Evolutionary conservation across 2,329 filamentous ascomycete genomes (phyloP).

Genomic region (Didymella arachidicola): DNA sequence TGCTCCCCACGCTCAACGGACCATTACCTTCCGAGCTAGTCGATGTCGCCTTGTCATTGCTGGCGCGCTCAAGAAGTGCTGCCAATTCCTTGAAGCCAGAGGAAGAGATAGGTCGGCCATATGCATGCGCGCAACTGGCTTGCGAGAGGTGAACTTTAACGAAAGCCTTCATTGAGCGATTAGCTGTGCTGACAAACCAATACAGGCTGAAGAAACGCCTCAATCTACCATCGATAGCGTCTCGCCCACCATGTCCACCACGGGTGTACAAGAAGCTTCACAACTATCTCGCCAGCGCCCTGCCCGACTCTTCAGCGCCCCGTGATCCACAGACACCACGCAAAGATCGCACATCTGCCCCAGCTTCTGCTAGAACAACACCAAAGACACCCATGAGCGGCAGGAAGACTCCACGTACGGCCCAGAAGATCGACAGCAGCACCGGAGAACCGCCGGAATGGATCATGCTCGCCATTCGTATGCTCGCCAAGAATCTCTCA

Average conservation of each 20-base stretch:
- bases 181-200: slow-evolving; percentile 42
- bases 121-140: slow-evolving; percentile 64
- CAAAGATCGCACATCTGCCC: slow-evolving; percentile 32
- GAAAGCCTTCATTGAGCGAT: background rate
- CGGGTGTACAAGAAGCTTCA: slow-evolving; percentile 82
- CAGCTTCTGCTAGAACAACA: slow-evolving; percentile 35
- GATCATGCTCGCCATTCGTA: slow-evolving; percentile 73
- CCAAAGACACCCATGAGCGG: slow-evolving; percentile 38
- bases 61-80: slow-evolving; percentile 48
- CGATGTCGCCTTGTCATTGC: slow-evolving; percentile 44
- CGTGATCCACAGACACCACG: slow-evolving; percentile 46
- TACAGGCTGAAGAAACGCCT: slow-evolving; percentile 68
- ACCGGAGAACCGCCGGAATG: slow-evolving; percentile 57
- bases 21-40: slow-evolving; percentile 45
- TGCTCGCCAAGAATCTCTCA: slow-evolving; percentile 68
- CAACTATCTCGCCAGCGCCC: slow-evolving; percentile 75
- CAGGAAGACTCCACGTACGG: slow-evolving; percentile 34
- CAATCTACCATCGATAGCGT: slow-evolving; percentile 45
- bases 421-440: slow-evolving; percentile 24
- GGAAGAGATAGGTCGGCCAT: slow-evolving; percentile 49
- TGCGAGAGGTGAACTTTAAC: slow-evolving; percentile 73
- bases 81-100: slow-evolving; percentile 58
- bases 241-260: slow-evolving; percentile 48
- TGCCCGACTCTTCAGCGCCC: slow-evolving; percentile 57
- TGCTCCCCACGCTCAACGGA: slow-evolving; percentile 51